Base-by-base conservation (phyloP, 805 yeast species). In the Kodamaea fukazawae region DNA sequence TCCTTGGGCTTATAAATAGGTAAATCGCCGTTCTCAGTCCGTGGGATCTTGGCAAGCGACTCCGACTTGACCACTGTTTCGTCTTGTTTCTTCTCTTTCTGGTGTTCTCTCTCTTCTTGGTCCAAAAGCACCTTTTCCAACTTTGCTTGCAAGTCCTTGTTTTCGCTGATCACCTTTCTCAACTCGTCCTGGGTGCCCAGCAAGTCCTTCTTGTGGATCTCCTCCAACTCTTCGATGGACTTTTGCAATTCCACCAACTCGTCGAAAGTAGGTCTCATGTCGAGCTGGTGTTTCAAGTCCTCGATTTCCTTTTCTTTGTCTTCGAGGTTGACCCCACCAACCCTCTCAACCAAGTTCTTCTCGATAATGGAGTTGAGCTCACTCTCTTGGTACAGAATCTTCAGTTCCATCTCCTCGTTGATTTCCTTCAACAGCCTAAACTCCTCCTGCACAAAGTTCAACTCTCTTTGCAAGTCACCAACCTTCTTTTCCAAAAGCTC, bases 1-100 rank as follows among this genome's bases (percentile, higher is more conserved):
- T 50, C 56, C 3, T 66, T 63, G 0, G 87, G 84, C 29, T 63
- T 58, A 42, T 75, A 78, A 1, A 80, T 67, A 22, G 76, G 78
- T 20, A 76, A 58, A 4, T 26, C 39, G 2, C 37, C 37, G 13
- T 31, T 38, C 29, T 23, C 36, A 8, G 23, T 20, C 8, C 7
- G 7, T 20, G 23, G 7, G 8, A 20, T 20, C 23, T 20, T 17
- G n/a, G 8, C 23, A 20, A 32, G 35, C 35, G 23, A 32, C 12
- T 22, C 20, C 20, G 15, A 30, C 23, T 20, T 20, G 8, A 20
- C 23, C 23, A 20, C 5, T 4, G n/a, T 29, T 18, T 36, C 39
- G 13, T 13, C 12, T 12, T n/a, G 33, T n/a, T 20, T 29, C 16
- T 38, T 30, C 27, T 28, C 36, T 18, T 12, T 13, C 40, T 38